Evolutionary conservation across 2,329 filamentous ascomycete species (phyloP).

Genomic region (Pseudogymnoascus sp.): DNA sequence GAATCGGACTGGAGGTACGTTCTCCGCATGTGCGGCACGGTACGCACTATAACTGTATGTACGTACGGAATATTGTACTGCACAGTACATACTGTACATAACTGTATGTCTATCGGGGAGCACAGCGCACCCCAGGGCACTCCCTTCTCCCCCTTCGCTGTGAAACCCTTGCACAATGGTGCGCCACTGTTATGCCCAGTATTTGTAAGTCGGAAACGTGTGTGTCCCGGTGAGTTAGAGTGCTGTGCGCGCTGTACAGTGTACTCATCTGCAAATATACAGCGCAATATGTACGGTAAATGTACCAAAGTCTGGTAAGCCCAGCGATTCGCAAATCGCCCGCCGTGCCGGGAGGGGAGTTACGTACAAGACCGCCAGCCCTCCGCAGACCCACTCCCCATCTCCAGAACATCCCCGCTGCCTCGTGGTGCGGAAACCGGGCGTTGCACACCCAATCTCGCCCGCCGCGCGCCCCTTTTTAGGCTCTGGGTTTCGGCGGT

Average conservation of each 20-base stretch:
- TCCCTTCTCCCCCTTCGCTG: not conserved
- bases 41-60: not conserved
- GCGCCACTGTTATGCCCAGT: not conserved
- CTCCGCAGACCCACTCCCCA: not conserved
- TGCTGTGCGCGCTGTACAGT: not conserved
- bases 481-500: not conserved
- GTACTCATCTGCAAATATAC: not conserved
- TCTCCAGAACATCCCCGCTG: not conserved
- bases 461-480: not conserved
- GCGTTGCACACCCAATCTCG: not conserved
- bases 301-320: not conserved
- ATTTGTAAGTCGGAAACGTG: not conserved
- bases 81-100: not conserved
- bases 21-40: not conserved
- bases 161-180: not conserved
- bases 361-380: not conserved
- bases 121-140: not conserved
- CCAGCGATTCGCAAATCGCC: not conserved
- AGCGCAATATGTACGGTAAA: not conserved
- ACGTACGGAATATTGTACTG: not conserved
- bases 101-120: not conserved
- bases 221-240: not conserved
- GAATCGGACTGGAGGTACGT: not conserved
- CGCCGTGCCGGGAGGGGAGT: not conserved
- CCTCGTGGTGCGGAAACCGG: not conserved